Evolutionary conservation across 345 rosid species (phyloP).

Genomic region (Psidium friedrichsthalianum): DNA sequence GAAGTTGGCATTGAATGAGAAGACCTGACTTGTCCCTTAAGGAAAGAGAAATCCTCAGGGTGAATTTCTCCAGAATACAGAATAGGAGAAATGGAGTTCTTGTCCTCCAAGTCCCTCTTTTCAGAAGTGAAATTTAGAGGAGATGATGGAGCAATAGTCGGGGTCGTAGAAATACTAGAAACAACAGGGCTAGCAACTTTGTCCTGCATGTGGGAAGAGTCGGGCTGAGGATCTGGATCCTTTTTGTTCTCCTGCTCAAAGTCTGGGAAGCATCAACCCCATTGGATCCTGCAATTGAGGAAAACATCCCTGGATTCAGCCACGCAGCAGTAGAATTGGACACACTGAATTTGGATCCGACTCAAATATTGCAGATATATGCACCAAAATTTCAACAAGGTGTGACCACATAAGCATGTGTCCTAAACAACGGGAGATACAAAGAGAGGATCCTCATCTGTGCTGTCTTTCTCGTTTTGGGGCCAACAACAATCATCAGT

Average conservation of each 20-base stretch:
- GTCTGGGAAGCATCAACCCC: constrained; percentile 25
- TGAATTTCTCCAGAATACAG: constrained; percentile 15
- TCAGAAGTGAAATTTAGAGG: constrained; percentile 14
- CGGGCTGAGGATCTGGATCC: constrained; percentile 28
- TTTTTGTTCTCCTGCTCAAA: constrained; percentile 51
- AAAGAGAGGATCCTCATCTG: neutral
- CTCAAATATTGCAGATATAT: neutral
- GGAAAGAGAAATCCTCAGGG: constrained; percentile 30
- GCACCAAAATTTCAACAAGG: neutral
- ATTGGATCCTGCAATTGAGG: constrained; percentile 29
- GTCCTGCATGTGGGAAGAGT: constrained; percentile 22
- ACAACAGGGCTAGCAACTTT: constrained; percentile 10
- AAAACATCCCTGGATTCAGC: neutral
- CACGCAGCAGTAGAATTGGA: neutral
- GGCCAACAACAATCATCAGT: neutral
- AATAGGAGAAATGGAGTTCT: constrained; percentile 18
- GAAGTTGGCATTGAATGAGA: constrained; percentile 1
- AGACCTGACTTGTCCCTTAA: constrained; percentile 2
- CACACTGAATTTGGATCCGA: neutral
- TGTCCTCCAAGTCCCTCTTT: constrained; percentile 18
- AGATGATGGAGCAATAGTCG: constrained; percentile 7
- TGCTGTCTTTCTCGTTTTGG: neutral
- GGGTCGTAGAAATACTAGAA: neutral
- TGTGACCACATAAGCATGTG: neutral
- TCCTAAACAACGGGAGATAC: neutral